These are phyloP conservation scores for Kockovaella imperatae DNA, from an alignment of 768 basidiomycete species.

Conservation along the genomic window DNA sequence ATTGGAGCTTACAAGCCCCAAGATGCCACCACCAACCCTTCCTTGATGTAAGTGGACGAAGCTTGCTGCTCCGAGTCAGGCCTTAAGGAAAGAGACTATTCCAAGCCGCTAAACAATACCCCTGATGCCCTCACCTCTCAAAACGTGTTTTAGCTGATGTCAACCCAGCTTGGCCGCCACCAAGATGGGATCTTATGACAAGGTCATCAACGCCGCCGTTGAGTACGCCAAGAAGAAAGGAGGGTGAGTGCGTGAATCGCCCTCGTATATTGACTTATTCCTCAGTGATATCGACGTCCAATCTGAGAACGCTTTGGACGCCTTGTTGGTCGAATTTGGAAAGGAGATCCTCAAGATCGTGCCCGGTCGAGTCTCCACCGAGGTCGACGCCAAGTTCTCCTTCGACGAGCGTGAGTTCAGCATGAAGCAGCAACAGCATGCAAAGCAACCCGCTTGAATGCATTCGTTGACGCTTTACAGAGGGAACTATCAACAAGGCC, in stretches of 20 bases:
- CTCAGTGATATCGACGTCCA: slow-evolving; percentile 58
- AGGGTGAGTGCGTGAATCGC: slow-evolving; percentile 44
- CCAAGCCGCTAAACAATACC: too few relatives aligned
- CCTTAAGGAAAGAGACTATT: too few relatives aligned
- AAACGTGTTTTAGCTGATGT: slow-evolving; percentile 1
- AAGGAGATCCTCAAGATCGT: slow-evolving; percentile 90
- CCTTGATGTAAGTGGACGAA: slow-evolving; percentile 48
- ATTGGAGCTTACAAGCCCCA: slow-evolving; percentile 97
- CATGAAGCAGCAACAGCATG: neutral
- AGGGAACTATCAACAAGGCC: slow-evolving; percentile 46
- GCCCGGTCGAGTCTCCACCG: slow-evolving; percentile 96
- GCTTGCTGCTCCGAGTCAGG: too few relatives aligned
- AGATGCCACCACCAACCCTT: slow-evolving; percentile 99
- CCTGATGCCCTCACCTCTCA: too few relatives aligned
- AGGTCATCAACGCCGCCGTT: slow-evolving; percentile 46
- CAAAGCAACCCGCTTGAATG: neutral
- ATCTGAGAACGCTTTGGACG: slow-evolving; percentile 72
- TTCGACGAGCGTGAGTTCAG: slow-evolving; percentile 67
- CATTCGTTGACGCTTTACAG: slow-evolving; percentile 4
- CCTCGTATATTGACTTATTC: neutral
- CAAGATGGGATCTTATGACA: slow-evolving; percentile 76
- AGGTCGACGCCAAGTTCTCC: slow-evolving; percentile 95
- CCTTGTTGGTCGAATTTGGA: slow-evolving; percentile 94
- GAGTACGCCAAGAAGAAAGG: slow-evolving; percentile 62
- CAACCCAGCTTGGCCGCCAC: slow-evolving; percentile 88